phyloP scores from a whole-genome alignment of 1,284 basidiomycete genomes.

The Hemileia vastatrix region DNA sequence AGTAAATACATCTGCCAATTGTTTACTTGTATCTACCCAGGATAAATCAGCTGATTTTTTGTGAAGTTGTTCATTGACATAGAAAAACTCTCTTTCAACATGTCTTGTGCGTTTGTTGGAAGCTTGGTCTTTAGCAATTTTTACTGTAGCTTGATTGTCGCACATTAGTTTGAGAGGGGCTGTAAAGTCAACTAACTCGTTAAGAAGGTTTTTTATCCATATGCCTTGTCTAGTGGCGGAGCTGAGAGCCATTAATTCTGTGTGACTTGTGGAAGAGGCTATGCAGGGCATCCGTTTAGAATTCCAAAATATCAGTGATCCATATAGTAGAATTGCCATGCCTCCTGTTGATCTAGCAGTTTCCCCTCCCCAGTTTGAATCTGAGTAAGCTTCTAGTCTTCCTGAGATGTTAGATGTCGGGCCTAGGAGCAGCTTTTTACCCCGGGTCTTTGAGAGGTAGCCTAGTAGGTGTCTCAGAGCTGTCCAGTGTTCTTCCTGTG shows the following conservation, averaged over 20 bases:
- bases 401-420: no score
- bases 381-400: no score
- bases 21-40: neutral
- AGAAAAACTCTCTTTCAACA: neutral
- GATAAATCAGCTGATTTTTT: neutral
- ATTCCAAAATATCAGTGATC: no score
- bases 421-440: no score
- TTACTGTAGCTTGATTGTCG: slow-evolving; percentile 1
- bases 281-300: no score
- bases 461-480: neutral
- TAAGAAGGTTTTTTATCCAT: neutral
- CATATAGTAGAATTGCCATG: no score
- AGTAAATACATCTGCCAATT: neutral
- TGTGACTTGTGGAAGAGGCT: neutral
- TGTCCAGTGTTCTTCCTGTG: neutral
- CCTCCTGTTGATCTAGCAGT: neutral
- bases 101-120: neutral
- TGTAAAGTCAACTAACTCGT: neutral
- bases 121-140: neutral
- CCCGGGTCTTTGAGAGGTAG: neutral
- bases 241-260: neutral
- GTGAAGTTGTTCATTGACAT: neutral
- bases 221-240: neutral
- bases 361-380: neutral
- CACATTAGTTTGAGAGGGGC: neutral